A percentile compares a stretch with the other conserved stretches of the same genome.
Evolutionary conservation across 2,329 filamentous ascomycete genomes (phyloP).

Genomic region (Parastagonospora nodorum): DNA sequence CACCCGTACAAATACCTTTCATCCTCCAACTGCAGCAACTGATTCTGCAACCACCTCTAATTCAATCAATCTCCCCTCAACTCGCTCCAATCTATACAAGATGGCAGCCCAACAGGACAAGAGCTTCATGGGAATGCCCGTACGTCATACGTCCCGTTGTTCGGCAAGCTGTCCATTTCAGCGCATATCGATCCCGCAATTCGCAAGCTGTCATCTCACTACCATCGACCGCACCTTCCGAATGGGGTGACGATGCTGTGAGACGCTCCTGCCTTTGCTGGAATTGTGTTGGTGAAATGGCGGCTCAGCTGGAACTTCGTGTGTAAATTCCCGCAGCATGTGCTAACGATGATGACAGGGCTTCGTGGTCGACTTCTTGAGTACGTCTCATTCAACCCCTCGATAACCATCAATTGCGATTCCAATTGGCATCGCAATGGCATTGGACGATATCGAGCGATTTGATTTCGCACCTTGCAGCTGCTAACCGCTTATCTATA

Average conservation of each 20-base stretch:
- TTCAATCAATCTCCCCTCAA: conserved; percentile 27
- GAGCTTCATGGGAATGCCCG: conserved; percentile 53
- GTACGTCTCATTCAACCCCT: conserved; percentile 65
- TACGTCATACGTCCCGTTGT: conserved; percentile 30
- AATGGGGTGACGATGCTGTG: conserved; percentile 17
- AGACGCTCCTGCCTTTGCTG: conserved; percentile 27
- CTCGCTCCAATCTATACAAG: conserved; percentile 7
- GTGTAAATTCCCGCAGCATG: conserved; percentile 22
- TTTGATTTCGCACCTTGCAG: conserved; percentile 14
- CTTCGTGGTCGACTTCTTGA: conserved; percentile 98
- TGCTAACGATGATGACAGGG: conserved; percentile 61
- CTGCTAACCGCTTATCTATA: conserved; percentile 58
- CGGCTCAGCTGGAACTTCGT: conserved; percentile 18
- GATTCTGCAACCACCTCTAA: conserved; percentile 21
- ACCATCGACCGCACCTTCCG: conserved; percentile 22
- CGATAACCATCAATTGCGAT: conserved; percentile 21
- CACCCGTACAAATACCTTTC: conserved; percentile 31
- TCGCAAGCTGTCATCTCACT: conserved; percentile 35
- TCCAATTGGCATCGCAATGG: conserved; percentile 28
- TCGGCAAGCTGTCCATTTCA: conserved; percentile 23
- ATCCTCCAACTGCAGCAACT: conserved; percentile 22
- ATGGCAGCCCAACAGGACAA: conserved; percentile 22
- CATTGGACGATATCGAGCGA: conserved; percentile 12
- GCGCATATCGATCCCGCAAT: conserved; percentile 19
- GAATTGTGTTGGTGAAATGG: conserved; percentile 22